phyloP scores from a whole-genome alignment of 1,284 basidiomycete species.

The Naganishia liquefaciens region DNA sequence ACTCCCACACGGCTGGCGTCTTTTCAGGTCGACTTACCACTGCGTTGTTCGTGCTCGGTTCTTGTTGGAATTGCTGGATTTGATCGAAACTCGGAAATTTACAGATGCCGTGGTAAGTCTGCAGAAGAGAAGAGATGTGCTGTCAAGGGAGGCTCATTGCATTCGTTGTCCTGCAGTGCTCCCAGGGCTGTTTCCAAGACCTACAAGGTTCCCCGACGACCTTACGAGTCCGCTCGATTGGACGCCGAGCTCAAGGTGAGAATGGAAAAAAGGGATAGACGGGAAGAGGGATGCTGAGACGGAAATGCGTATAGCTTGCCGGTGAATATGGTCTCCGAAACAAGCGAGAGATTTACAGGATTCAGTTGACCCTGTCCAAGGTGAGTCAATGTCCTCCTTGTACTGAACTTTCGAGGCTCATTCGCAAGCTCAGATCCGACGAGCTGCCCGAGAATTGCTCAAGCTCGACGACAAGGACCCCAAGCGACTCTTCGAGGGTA shows the following conservation, averaged over 20 bases:
- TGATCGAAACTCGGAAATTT: slow-evolving; percentile 18
- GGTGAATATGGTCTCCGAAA: slow-evolving; percentile 99
- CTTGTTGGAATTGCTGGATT: slow-evolving; percentile 21
- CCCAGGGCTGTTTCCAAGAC: slow-evolving; percentile 60
- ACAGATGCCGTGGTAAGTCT: slow-evolving; percentile 36
- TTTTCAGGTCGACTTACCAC: slow-evolving; percentile 24
- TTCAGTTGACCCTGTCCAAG: slow-evolving; percentile 95
- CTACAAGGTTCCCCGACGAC: slow-evolving; percentile 97
- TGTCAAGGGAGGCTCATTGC: slow-evolving; percentile 13
- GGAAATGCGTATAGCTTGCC: slow-evolving; percentile 67
- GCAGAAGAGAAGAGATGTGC: neutral
- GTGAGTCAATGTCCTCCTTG: slow-evolving; percentile 35
- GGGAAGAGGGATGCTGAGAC: slow-evolving; percentile 18
- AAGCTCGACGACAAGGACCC: slow-evolving; percentile 99
- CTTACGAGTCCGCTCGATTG: slow-evolving; percentile 96
- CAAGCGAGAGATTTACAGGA: slow-evolving; percentile 99
- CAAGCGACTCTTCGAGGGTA: slow-evolving; percentile 98
- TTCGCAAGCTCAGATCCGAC: slow-evolving; percentile 70
- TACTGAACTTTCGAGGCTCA: neutral
- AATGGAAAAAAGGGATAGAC: slow-evolving; percentile 8
- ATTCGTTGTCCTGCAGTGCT: slow-evolving; percentile 38
- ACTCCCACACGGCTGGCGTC: neutral
- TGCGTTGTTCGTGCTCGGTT: slow-evolving; percentile 16
- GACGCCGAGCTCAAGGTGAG: slow-evolving; percentile 96
- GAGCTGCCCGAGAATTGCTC: slow-evolving; percentile 99